These are phyloP conservation scores for Claviceps maximensis DNA, from an alignment of 2,329 filamentous ascomycete species.

Conservation along the genomic window DNA sequence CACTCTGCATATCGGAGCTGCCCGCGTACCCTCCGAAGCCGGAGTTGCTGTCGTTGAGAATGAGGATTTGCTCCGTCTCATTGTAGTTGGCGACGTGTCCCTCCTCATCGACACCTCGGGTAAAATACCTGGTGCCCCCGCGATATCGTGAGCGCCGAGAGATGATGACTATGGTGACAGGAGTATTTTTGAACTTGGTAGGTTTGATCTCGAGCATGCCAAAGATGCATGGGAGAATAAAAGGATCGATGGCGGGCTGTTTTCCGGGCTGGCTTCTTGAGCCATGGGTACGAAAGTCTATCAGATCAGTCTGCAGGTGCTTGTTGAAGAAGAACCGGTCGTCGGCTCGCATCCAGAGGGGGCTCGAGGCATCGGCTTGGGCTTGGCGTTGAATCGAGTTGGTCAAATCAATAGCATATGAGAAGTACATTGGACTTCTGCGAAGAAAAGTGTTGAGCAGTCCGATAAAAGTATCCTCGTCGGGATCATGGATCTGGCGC, in stretches of 20 bases:
- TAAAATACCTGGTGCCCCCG: conserved; percentile 88
- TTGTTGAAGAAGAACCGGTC: conserved; percentile 99
- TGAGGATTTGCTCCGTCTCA: conserved; percentile 86
- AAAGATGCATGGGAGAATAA: conserved; percentile 89
- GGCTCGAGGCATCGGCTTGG: conserved; percentile 54
- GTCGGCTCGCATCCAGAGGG: conserved; percentile 84
- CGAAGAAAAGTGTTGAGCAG: conserved; percentile 73
- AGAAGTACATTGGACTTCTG: conserved; percentile 89
- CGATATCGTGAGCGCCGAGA: conserved; percentile 79
- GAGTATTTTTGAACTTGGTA: conserved; percentile 72
- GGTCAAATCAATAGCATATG: conserved; percentile 91
- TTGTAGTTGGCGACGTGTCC: conserved; percentile 98
- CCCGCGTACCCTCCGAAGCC: conserved; percentile 71
- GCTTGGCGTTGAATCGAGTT: conserved; percentile 94
- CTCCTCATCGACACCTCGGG: conserved; percentile 81
- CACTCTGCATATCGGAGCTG: conserved; percentile 61
- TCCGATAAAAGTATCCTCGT: conserved; percentile 82
- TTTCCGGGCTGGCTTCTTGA: conserved; percentile 51
- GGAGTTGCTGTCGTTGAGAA: conserved; percentile 69
- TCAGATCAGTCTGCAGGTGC: conserved; percentile 80
- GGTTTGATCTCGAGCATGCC: conserved; percentile 88
- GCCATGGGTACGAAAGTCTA: conserved; percentile 63
- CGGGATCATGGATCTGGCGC: conserved; percentile 76
- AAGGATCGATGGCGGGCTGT: conserved; percentile 73
- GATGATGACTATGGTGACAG: conserved; percentile 75